Percentiles rank a stretch among this genome's conserved stretches.
phyloP scores from a whole-genome alignment of 2,329 filamentous ascomycete species.

The Nemania diffusa region DNA sequence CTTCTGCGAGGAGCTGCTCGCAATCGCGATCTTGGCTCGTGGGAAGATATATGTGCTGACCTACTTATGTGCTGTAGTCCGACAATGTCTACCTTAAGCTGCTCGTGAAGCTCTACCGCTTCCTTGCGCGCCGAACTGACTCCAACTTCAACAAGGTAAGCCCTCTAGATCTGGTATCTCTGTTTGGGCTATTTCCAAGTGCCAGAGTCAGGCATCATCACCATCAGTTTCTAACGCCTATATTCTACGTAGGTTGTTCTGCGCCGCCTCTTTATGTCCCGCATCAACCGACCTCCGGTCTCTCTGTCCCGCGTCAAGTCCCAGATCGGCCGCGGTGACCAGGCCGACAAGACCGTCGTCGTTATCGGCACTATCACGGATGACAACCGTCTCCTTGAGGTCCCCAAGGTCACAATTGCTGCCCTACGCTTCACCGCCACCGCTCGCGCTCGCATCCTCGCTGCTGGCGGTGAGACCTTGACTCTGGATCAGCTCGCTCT shows the following conservation, averaged over 20 bases:
- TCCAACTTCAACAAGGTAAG: constrained; percentile 90
- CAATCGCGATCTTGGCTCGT: background rate
- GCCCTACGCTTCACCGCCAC: constrained; percentile 97
- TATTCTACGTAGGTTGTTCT: constrained; percentile 72
- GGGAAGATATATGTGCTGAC: constrained; percentile 18
- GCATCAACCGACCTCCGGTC: constrained; percentile 96
- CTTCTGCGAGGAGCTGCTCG: background rate
- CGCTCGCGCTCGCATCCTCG: constrained; percentile 90
- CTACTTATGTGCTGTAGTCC: constrained; percentile 60
- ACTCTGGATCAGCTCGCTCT: constrained; percentile 98
- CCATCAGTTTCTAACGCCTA: constrained; percentile 4
- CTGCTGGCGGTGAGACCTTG: constrained; percentile 93
- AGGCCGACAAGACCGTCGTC: constrained; percentile 87
- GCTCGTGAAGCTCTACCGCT: constrained; percentile 97
- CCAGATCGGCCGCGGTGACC: constrained; percentile 70
- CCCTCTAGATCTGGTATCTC: background rate
- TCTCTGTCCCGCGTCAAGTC: constrained; percentile 89
- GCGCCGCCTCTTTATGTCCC: constrained; percentile 97
- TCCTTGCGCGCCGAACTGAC: constrained; percentile 95
- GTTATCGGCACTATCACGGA: constrained; percentile 96
- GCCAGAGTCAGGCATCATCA: background rate
- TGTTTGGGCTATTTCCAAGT: background rate
- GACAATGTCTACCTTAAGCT: constrained; percentile 98
- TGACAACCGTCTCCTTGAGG: constrained; percentile 90
- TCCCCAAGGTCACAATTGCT: constrained; percentile 93